Evolutionary conservation across 441 rosid genomes (phyloP).

Genomic region (Croton laevigatus): DNA sequence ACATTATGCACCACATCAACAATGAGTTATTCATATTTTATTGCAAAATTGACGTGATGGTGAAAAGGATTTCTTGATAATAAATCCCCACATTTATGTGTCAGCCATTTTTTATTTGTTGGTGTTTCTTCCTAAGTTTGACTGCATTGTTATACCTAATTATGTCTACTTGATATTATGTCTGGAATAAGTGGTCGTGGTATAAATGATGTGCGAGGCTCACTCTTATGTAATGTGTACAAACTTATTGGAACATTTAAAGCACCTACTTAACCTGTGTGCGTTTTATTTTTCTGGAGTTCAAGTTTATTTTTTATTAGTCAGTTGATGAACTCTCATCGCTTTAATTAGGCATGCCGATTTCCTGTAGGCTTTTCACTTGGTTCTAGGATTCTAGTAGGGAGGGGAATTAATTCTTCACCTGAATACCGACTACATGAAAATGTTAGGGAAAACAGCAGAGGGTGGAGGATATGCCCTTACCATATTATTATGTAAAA

Average conservation of each 20-base stretch:
- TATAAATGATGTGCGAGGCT: too few relatives aligned
- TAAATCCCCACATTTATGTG: background rate
- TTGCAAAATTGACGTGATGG: background rate
- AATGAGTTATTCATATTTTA: background rate
- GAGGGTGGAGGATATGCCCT: background rate
- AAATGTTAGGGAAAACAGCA: background rate
- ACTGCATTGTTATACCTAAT: background rate
- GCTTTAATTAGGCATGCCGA: background rate
- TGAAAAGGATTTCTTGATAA: background rate
- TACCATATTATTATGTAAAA: too few relatives aligned
- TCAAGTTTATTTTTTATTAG: background rate
- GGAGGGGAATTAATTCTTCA: background rate
- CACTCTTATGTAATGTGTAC: background rate
- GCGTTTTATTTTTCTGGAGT: background rate
- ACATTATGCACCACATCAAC: background rate
- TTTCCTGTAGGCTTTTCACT: background rate
- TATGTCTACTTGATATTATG: too few relatives aligned
- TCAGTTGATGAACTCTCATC: background rate
- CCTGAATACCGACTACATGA: background rate
- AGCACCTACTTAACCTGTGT: background rate
- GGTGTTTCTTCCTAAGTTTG: background rate
- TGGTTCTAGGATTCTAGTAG: background rate
- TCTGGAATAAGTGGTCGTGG: too few relatives aligned
- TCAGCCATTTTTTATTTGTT: background rate
- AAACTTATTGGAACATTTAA: background rate